Evolutionary conservation across 805 yeast species (phyloP).

Genomic region (Lachancea lanzarotensis): DNA sequence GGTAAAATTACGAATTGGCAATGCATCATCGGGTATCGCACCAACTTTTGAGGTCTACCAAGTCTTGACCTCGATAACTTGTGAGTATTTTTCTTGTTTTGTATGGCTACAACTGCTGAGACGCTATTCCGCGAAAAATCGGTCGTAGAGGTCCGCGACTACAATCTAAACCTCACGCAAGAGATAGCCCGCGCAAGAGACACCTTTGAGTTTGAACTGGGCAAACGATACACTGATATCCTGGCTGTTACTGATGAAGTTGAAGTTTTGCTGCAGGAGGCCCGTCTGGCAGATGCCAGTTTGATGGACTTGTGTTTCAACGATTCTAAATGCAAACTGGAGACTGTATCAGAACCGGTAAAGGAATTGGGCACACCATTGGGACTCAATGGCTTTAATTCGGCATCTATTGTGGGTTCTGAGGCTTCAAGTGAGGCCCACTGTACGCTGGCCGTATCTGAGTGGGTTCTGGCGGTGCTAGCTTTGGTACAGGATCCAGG

Average conservation of each 20-base stretch:
- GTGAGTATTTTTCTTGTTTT: neutral
- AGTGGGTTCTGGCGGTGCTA: conserved; percentile 23
- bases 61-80: neutral
- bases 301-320: conserved; percentile 29
- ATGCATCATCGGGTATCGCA: neutral
- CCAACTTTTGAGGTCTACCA: neutral
- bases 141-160: conserved; percentile 11
- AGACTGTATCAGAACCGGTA: conserved; percentile 16
- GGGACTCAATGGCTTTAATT: neutral
- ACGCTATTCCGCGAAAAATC: conserved; percentile 8
- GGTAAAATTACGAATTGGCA: neutral
- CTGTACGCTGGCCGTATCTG: conserved; percentile 15
- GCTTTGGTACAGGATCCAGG: conserved; percentile 16
- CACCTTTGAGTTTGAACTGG: conserved; percentile 18
- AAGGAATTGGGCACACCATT: neutral
- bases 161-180: conserved; percentile 14
- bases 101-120: conserved; percentile 5
- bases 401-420: neutral
- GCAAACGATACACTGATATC: conserved; percentile 21
- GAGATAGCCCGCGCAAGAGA: conserved; percentile 14
- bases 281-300: conserved; percentile 18
- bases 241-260: conserved; percentile 23
- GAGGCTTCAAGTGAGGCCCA: neutral
- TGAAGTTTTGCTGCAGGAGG: conserved; percentile 9
- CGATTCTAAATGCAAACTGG: conserved; percentile 21